These are phyloP conservation scores for Gastrolobium villosum DNA, from an alignment of 306 rosid genomes.

Conservation along the genomic window DNA sequence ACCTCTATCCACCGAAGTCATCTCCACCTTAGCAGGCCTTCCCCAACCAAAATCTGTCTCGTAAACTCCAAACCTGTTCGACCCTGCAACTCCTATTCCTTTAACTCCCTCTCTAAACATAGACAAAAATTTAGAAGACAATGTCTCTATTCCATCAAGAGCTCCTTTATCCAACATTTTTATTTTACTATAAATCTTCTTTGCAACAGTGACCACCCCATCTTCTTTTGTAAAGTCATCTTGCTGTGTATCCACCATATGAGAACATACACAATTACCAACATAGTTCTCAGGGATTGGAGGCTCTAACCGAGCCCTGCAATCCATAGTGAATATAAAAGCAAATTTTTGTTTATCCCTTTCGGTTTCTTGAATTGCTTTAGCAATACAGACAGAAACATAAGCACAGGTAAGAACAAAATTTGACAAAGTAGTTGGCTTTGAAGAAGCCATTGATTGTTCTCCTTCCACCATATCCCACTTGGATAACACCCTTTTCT, in stretches of 20 bases:
- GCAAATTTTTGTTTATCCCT: not conserved
- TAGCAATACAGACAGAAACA: conserved; percentile 32
- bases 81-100: conserved; percentile 49
- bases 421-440: conserved; percentile 46
- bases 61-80: conserved; percentile 57
- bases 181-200: not conserved
- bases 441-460: not conserved
- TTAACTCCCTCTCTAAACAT: not conserved
- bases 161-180: not conserved
- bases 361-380: conserved; percentile 42
- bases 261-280: conserved; percentile 30
- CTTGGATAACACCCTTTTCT: conserved; percentile 27
- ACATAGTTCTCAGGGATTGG: conserved; percentile 32
- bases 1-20: conserved; percentile 39
- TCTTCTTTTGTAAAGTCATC: conserved; percentile 21
- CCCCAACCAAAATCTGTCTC: conserved; percentile 68
- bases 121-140: accelerated
- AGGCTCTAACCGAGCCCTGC: conserved; percentile 42
- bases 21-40: conserved; percentile 55
- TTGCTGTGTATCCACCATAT: not conserved
- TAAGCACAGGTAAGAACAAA: conserved; percentile 51
- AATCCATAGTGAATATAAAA: conserved; percentile 1
- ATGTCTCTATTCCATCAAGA: not conserved
- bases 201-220: conserved; percentile 10
- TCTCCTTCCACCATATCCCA: conserved; percentile 9